Conservation (phyloP, 1,284 basidiomycete species). For the Ustilago crameri region DNA sequence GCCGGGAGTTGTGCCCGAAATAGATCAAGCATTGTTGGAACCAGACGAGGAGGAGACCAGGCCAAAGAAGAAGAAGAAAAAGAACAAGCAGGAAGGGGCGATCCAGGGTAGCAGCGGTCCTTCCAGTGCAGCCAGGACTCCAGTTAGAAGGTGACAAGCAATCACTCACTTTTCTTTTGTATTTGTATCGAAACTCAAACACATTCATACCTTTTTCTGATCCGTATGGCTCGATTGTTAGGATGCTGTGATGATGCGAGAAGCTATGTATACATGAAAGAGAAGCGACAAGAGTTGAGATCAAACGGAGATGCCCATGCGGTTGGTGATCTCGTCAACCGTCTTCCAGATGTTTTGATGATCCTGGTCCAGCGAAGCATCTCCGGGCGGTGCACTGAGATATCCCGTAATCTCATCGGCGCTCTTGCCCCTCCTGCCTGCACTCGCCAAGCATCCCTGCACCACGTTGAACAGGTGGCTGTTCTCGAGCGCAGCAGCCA, state of each 20-base stretch:
- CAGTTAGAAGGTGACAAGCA: conserved; percentile 8
- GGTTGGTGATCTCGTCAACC: conserved; percentile 40
- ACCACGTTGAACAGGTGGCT: conserved; percentile 85
- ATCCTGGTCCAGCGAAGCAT: conserved; percentile 15
- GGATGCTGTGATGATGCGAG: background rate
- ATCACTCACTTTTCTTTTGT: background rate
- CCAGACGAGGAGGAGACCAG: conserved; percentile 48
- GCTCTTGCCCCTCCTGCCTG: conserved; percentile 69
- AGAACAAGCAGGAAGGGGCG: conserved; percentile 13
- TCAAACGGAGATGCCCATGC: conserved; percentile 43
- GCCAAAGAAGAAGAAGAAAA: conserved; percentile 46
- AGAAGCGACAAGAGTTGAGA: background rate
- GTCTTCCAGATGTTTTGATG: conserved; percentile 47
- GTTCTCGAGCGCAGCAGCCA: conserved; percentile 96
- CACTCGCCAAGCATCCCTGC: conserved; percentile 81
- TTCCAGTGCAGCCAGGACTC: conserved; percentile 23
- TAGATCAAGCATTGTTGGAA: conserved; percentile 44
- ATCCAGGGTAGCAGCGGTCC: conserved; percentile 11
- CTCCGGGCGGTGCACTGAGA: conserved; percentile 18
- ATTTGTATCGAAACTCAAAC: conserved; percentile 3
- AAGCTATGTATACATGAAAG: background rate
- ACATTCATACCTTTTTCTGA: background rate
- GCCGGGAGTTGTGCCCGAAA: conserved; percentile 39
- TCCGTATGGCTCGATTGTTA: too few relatives aligned
- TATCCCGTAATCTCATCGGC: conserved; percentile 37